Percentiles rank a stretch among this genome's conserved stretches.
phyloP scores from a whole-genome alignment of 2,329 filamentous ascomycete genomes.

The Zarea fungicola region DNA sequence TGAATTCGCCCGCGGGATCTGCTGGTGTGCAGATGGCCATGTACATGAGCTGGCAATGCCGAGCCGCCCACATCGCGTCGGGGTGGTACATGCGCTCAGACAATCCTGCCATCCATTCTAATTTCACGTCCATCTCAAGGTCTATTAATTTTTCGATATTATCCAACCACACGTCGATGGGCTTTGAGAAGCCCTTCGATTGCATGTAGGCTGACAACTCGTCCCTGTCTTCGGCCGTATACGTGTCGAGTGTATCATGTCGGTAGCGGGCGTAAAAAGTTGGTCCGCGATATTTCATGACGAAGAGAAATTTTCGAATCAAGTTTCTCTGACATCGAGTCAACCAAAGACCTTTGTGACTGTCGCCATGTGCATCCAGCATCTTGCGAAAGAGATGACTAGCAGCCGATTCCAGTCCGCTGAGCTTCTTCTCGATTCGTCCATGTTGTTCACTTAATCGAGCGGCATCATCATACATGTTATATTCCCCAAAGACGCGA shows the following conservation, averaged over 20 bases:
- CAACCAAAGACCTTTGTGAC: conserved; percentile 21
- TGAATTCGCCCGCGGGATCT: conserved; percentile 18
- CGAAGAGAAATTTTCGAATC: conserved; percentile 39
- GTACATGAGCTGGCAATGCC: conserved; percentile 20
- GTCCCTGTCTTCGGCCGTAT: conserved; percentile 23
- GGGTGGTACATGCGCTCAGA: conserved; percentile 18
- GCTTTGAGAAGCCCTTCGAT: conserved; percentile 18
- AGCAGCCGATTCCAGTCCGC: not conserved
- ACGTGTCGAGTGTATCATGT: conserved; percentile 27
- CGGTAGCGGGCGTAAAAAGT: conserved; percentile 30
- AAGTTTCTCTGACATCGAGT: conserved; percentile 27
- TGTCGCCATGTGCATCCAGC: not conserved
- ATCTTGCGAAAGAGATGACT: not conserved
- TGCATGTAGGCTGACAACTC: conserved; percentile 21
- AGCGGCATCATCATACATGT: not conserved
- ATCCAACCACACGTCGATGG: conserved; percentile 26
- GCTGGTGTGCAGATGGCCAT: conserved; percentile 25
- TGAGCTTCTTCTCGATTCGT: not conserved
- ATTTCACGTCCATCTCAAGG: conserved; percentile 22
- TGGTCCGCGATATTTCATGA: conserved; percentile 37
- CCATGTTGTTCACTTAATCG: not conserved
- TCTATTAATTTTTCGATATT: conserved; percentile 23
- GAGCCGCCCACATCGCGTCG: conserved; percentile 22
- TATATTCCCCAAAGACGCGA: not conserved
- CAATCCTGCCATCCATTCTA: conserved; percentile 18